Conservation (phyloP, 176 grass and related monocot genomes). For the Miscanthus lutarioriparius region DNA sequence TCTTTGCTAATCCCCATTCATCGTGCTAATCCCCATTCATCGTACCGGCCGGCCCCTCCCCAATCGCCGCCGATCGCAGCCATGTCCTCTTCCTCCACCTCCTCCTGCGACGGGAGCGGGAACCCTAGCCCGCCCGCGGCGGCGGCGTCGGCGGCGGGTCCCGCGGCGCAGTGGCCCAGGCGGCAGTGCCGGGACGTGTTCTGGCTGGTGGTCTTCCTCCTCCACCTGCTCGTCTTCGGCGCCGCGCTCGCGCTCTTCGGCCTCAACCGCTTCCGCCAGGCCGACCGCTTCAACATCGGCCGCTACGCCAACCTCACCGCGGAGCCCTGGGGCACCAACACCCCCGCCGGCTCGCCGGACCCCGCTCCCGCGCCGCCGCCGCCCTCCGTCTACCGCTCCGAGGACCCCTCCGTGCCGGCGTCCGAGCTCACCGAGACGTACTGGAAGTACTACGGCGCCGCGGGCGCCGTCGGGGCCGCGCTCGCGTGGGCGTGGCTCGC, state of each 20-base stretch:
- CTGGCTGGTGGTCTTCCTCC: slow-evolving; percentile 83
- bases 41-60: background rate
- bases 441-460: slow-evolving; percentile 90
- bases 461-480: slow-evolving; percentile 53
- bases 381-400: slow-evolving; percentile 14
- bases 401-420: slow-evolving; percentile 23
- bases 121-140: slow-evolving; percentile 42
- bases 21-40: background rate
- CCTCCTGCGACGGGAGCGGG: slow-evolving; percentile 25
- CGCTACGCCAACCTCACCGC: slow-evolving; percentile 66
- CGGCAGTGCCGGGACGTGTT: slow-evolving; percentile 88
- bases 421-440: slow-evolving; percentile 86
- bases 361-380: slow-evolving; percentile 41
- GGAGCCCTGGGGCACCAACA: background rate
- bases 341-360: slow-evolving; percentile 8
- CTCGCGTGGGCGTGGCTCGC: slow-evolving; percentile 82
- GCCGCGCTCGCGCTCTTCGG: slow-evolving; percentile 63
- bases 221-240: slow-evolving; percentile 80
- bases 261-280: slow-evolving; percentile 71
- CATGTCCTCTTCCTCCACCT: slow-evolving; percentile 29
- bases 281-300: slow-evolving; percentile 86
- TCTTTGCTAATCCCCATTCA: background rate
- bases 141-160: background rate
- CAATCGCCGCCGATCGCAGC: slow-evolving; percentile 4
- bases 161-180: slow-evolving; percentile 36